Base-by-base conservation (phyloP, 163 green algal species). In the Picocystis sp. region DNA sequence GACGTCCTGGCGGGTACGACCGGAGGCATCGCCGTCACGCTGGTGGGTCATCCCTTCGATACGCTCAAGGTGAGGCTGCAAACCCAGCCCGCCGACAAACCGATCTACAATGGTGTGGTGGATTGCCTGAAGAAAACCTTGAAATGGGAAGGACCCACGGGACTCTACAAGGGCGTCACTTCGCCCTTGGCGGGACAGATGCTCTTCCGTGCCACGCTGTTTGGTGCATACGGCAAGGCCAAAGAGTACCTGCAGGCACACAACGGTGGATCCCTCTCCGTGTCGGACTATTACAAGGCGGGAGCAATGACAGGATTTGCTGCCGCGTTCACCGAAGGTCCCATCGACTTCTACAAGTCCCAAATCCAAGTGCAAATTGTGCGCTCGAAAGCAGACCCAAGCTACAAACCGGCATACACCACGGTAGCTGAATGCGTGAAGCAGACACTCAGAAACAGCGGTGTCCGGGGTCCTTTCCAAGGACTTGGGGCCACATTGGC, bases 331-430 rank as follows among this genome's bases (percentile, higher is more conserved):
- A 78, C 71, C 1, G 87, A 96, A 65, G 73, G 72, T 0, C 87
- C 87, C 35, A 93, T 94, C 47, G 87, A 96, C 64, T 92, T 96
- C 44, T 96, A 90, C 70, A 96, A 96, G 76, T 86, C 70, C 22
- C 87, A 96, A 69, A 85, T 93, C 46, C 86, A 94, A 63, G 65
- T 77, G 1, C 78, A 87, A 63, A 87, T 93, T 62, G 84, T 96
- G 57, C 53, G 74, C 0, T 62, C 73, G 22, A 82, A 82, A 61
- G 38, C 63, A n/a, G 75, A 92, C 53, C 74, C 81, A 9, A 65
- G 62, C 8, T 95, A 93, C 65, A 90, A 89, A 53, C 59, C 86
- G 1, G 79, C 85, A 9, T 93, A 83, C 74, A 89, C 77, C 3
- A 80, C 52, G 14, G 77, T 94, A 17, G 53, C 48, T 0, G 65